These are phyloP conservation scores for Didymella pinodella DNA, from an alignment of 2,329 filamentous ascomycete genomes.

Conservation along the genomic window DNA sequence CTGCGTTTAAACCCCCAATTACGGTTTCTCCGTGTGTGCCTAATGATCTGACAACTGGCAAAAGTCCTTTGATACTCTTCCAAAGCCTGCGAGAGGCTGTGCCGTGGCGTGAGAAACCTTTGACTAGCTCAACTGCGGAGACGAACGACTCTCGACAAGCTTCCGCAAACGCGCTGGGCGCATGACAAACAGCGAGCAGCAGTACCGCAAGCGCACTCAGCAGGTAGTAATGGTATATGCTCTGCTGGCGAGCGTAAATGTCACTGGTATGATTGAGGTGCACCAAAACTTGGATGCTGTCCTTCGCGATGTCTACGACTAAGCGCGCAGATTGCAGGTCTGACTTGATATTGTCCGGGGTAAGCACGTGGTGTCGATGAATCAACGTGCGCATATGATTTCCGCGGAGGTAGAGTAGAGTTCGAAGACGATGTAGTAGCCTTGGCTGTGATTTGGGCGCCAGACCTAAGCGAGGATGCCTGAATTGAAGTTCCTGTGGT, in stretches of 20 bases:
- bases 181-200: constrained; percentile 31
- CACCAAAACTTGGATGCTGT: constrained; percentile 32
- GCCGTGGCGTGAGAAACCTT: constrained; percentile 29
- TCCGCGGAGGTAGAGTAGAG: constrained; percentile 29
- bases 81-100: constrained; percentile 31
- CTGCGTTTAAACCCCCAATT: background rate
- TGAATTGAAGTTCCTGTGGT: constrained; percentile 29
- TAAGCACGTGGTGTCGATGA: constrained; percentile 33
- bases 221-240: constrained; percentile 32
- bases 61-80: constrained; percentile 30
- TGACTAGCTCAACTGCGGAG: constrained; percentile 31
- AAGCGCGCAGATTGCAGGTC: constrained; percentile 23
- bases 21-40: constrained; percentile 9
- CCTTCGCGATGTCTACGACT: constrained; percentile 31
- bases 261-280: constrained; percentile 31
- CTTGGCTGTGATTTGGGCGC: constrained; percentile 24
- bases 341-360: constrained; percentile 25
- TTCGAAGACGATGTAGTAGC: constrained; percentile 26
- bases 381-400: constrained; percentile 31
- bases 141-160: constrained; percentile 29
- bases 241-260: constrained; percentile 31
- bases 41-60: constrained; percentile 29
- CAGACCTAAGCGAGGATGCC: constrained; percentile 24
- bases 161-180: constrained; percentile 29
- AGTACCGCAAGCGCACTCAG: constrained; percentile 30